These are phyloP conservation scores for Clohesyomyces aquaticus DNA, from an alignment of 495 filamentous ascomycete species.

Conservation along the genomic window DNA sequence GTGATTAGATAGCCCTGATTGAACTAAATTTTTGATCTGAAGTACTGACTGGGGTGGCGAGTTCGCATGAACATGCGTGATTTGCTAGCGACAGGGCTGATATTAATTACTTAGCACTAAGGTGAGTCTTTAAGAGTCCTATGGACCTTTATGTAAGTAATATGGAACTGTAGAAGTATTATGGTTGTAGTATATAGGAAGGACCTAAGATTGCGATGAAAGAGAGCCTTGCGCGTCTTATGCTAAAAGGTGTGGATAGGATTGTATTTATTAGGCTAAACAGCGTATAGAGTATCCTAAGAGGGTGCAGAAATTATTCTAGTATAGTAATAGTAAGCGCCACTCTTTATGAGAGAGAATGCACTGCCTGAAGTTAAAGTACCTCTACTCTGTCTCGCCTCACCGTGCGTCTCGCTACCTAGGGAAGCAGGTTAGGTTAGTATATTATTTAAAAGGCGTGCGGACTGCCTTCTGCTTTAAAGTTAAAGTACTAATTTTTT, in stretches of 20 bases:
- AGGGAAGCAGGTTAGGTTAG: not conserved
- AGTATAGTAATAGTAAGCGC: conserved; percentile 3
- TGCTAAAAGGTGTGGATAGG: conserved; percentile 1
- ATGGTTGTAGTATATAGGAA: not conserved
- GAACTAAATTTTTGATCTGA: not conserved
- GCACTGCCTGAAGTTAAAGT: conserved; percentile 5
- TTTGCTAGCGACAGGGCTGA: conserved; percentile 8
- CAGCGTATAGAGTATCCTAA: conserved; percentile 6
- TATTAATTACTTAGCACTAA: conserved; percentile 7
- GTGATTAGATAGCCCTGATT: not conserved
- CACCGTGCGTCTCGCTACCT: not conserved
- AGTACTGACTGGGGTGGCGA: conserved; percentile 9
- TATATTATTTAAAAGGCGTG: too few species aligned
- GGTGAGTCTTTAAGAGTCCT: conserved; percentile 4
- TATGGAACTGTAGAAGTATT: not conserved
- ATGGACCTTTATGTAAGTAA: not conserved
- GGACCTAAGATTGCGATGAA: not conserved
- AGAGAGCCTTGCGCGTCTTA: not conserved
- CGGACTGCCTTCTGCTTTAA: too few species aligned
- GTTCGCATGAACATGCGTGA: conserved; percentile 5
- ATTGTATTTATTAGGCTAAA: conserved; percentile 1
- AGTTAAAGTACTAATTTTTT: too few species aligned
- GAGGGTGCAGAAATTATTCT: conserved; percentile 10
- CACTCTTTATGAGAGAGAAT: not conserved
- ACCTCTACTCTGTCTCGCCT: not conserved